A percentile compares a stretch with the other conserved stretches of the same genome.
Conservation (phyloP, 2,329 filamentous ascomycete species). For the Parastagonospora avenae region DNA sequence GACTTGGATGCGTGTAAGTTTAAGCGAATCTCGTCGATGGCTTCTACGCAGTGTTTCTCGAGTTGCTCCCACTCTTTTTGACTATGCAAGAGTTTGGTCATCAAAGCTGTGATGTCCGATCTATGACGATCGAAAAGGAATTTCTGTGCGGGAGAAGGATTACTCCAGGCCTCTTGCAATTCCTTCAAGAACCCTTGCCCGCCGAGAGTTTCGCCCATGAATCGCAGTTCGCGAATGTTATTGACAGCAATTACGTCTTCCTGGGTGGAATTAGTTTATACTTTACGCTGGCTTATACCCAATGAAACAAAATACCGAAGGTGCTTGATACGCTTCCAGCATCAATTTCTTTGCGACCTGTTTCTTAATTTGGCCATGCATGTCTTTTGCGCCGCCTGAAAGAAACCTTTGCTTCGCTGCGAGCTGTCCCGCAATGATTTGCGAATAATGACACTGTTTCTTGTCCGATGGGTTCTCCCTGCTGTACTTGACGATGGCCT, state of each 20-base stretch:
- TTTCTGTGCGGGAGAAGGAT: slow-evolving; percentile 12
- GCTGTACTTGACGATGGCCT: slow-evolving; percentile 38
- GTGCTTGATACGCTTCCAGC: slow-evolving; percentile 33
- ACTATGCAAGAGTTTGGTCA: slow-evolving; percentile 12
- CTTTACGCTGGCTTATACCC: background rate
- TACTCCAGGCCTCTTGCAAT: slow-evolving; percentile 31
- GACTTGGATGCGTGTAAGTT: slow-evolving; percentile 4
- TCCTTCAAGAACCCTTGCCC: slow-evolving; percentile 30
- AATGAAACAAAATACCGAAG: slow-evolving; percentile 17
- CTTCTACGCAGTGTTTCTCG: slow-evolving; percentile 18
- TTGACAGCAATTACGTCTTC: slow-evolving; percentile 33
- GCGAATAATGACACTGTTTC: slow-evolving; percentile 32
- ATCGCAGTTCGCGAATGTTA: slow-evolving; percentile 40
- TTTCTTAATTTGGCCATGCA: slow-evolving; percentile 24
- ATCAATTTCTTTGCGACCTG: slow-evolving; percentile 30
- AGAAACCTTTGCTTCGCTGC: slow-evolving; percentile 28
- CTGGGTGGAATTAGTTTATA: slow-evolving; percentile 21
- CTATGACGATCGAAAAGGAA: slow-evolving; percentile 29
- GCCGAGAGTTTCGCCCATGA: slow-evolving; percentile 39
- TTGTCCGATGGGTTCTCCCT: slow-evolving; percentile 30
- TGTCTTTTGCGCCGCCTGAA: slow-evolving; percentile 17
- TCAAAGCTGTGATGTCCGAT: slow-evolving; percentile 28
- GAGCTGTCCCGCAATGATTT: slow-evolving; percentile 36
- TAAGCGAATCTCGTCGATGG: slow-evolving; percentile 17
- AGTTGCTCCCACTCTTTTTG: slow-evolving; percentile 21